These are phyloP conservation scores for Hamamelis virginiana DNA, from an alignment of 164 flowering plant species.

Conservation along the genomic window DNA sequence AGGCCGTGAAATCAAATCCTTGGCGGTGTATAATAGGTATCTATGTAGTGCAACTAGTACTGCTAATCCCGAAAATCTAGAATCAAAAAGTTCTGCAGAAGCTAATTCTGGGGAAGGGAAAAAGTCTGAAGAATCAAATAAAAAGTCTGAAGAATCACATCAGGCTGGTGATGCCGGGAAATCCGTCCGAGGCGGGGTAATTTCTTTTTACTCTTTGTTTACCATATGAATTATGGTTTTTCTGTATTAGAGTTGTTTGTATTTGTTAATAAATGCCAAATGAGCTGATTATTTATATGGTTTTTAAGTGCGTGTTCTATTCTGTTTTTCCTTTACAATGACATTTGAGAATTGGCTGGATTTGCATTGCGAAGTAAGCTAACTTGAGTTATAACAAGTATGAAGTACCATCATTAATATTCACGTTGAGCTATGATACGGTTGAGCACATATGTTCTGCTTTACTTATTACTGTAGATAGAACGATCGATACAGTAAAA, in stretches of 20 bases:
- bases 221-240: not conserved
- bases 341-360: not conserved
- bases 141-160: constrained; percentile 38
- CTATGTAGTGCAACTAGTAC: constrained; percentile 11
- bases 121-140: constrained; percentile 38
- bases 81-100: constrained; percentile 14
- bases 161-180: constrained; percentile 50
- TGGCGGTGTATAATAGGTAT: constrained; percentile 9
- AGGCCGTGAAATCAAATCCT: constrained; percentile 3
- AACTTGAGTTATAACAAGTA: not conserved
- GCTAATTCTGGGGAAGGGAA: constrained; percentile 28
- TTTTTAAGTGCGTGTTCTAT: no score
- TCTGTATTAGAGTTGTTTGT: not conserved
- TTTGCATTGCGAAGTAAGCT: not conserved
- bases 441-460: no score
- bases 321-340: not conserved
- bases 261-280: not conserved
- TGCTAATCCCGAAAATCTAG: constrained; percentile 9
- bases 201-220: not conserved
- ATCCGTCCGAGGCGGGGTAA: constrained; percentile 78
- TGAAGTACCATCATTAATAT: no score
- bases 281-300: no score
- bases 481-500: no score
- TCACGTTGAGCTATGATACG: no score
- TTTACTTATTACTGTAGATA: no score